Conservation (phyloP, 2,329 filamentous ascomycete species). For the Chaetomiaceae sp. region DNA sequence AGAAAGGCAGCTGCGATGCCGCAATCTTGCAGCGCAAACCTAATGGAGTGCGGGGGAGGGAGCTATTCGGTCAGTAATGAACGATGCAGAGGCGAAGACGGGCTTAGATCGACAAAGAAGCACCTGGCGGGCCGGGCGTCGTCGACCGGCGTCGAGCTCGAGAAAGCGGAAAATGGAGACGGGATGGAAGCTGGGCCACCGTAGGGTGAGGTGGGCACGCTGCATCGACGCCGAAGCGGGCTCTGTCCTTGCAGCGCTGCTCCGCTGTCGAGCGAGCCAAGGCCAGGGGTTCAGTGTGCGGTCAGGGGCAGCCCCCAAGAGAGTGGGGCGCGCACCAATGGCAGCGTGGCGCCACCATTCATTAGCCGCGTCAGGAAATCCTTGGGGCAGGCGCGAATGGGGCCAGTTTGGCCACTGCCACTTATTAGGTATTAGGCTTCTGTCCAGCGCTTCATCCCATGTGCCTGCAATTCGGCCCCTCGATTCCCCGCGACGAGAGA, state of each 20-base stretch:
- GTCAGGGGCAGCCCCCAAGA: constrained; percentile 15
- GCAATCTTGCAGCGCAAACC: too few relatives aligned
- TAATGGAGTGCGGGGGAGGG: too few relatives aligned
- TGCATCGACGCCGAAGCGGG: background rate
- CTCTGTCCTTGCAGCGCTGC: constrained; percentile 6
- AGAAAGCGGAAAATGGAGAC: background rate
- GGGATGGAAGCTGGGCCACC: too few relatives aligned
- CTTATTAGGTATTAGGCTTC: background rate
- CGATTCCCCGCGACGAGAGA: too few relatives aligned
- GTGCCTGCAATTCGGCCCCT: background rate
- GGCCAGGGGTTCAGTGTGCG: constrained; percentile 12
- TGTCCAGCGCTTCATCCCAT: constrained; percentile 5
- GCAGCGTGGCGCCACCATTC: constrained; percentile 1
- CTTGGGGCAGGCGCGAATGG: background rate
- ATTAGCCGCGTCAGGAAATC: constrained; percentile 4
- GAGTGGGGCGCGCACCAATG: constrained; percentile 7
- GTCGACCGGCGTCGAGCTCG: too few relatives aligned
- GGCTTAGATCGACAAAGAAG: background rate
- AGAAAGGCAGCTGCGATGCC: too few relatives aligned
- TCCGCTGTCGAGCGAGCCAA: constrained; percentile 9
- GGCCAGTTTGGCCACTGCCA: too few relatives aligned
- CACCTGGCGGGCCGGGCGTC: background rate
- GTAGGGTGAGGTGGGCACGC: too few relatives aligned
- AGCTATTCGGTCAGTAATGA: too few relatives aligned
- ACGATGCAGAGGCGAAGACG: too few relatives aligned